Base-by-base conservation (phyloP, 108 stramenopile species). In the Stephanodiscus minutulus region DNA sequence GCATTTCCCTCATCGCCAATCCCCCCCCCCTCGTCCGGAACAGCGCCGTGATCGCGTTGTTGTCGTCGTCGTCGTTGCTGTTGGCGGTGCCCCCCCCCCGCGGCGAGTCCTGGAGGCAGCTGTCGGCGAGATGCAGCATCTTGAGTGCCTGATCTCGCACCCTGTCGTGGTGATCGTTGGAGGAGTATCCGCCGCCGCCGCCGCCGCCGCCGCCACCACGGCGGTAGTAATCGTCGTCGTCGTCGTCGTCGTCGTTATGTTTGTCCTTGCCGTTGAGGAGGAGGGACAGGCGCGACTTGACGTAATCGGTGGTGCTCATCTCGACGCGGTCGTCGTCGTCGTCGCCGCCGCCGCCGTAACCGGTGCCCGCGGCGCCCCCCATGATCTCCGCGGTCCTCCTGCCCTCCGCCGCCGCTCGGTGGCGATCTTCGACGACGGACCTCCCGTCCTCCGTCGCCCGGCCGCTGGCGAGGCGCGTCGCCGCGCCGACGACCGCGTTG, bases 1-100 rank as follows among this genome's bases (percentile, higher is more conserved):
- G 35, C 27, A 81, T 47, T 54, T 74, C 66, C 6, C 79, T 63
- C 79, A 81, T 81, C 54, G 79, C 60, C 18, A 73, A 36, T 28
- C 80, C 80, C 15, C 80, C 80, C 3, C 72, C 67, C 36, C 37
- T 28, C 22, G 80, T 81, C n/a, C 72, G 67, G 64, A 81, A 81
- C 2, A 81, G 47, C 13, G 58, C 80, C 41, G 73, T 73, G 18
- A 56, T 56, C 7, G 44, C 53, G 43, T 59, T 65, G 25, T 49
- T 65, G 21, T 27, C n/a, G 24, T 46, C 37, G 29, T 11, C 1
- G 17, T n/a, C 1, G 44, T 21, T 52, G 54, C 25, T 49, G 63
- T 13, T 15, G 72, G 21, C 31, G 52, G 21, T 49, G 52, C 33
- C 21, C 1, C 17, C 10, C 29, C 50, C 2, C 43, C 50, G 47